Base-by-base conservation (phyloP, 2,329 filamentous ascomycete species). In the Calycina herbarum region DNA sequence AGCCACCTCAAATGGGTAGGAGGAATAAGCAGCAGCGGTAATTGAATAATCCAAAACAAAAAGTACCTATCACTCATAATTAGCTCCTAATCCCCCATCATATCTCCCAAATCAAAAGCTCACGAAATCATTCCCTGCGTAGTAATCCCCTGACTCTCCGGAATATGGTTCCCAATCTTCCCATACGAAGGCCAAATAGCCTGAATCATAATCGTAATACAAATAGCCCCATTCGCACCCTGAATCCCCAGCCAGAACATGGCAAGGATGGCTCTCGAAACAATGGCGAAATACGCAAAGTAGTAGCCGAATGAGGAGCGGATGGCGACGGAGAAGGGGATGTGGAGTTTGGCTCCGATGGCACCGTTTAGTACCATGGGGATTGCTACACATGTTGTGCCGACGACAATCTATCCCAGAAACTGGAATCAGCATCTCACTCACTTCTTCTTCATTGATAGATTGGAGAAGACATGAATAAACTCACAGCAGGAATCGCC, bases 181-280 rank as follows among this genome's bases (percentile, higher is more conserved):
- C 80, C 75, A 69, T 85, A 88, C 10, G 80, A 83, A 0, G 86
- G 86, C 82, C 85, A 87, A 61, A 81, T 79, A 11, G 81, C 78
- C 2, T 73, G 75, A 33, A 83, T 72, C 71, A 83, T 80, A 64
- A 79, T 76, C 0, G 77, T 79, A 38, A 81, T 76, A 69, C 76
- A 78, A 58, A 85, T 83, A 0, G 83, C 86, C 0, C 88, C 87
- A 68, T 88, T 88, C 66, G 86, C 85, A 51, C 84, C 86, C 69
- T 90, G 86, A 58, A 90, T 88, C 0, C 87, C 86, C 62, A 89
- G 86, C 89, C 82, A 84, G 71, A 84, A 82, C 73, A 83, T 79
- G 31, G 80, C 81, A 20, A 83, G 74, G 56, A 82, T 74, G 1
- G 77, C 73, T 29, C 81, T 78, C 35, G 79, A 78, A 5, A 81